phyloP scores from a whole-genome alignment of 164 flowering plant species.

The Vitis vinifera region ASM3070453v1 NC_081818.1:28382001-28382500 shows the following conservation, averaged over 20 bases:
- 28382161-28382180: constrained; percentile 31
- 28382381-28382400: constrained; percentile 42
- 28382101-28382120: constrained; percentile 30
- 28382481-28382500: constrained; percentile 49
- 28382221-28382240: constrained; percentile 27
- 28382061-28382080: constrained; percentile 36
- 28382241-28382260: constrained; percentile 37
- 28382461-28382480: constrained; percentile 42
- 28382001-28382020: constrained; percentile 43
- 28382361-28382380: constrained; percentile 46
- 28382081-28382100: constrained; percentile 17
- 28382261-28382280: constrained; percentile 39
- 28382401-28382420: constrained; percentile 45
- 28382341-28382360: constrained; percentile 35
- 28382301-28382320: constrained; percentile 38
- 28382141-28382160: constrained; percentile 36
- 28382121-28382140: constrained; percentile 48
- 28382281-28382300: constrained; percentile 38
- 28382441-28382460: constrained; percentile 51
- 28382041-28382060: constrained; percentile 25
- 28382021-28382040: constrained; percentile 45
- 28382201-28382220: constrained; percentile 26
- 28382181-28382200: constrained; percentile 28
- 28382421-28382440: constrained; percentile 50
- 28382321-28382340: constrained; percentile 30